Evolutionary conservation across 164 flowering plant species (phyloP), one percentile per base, ranked within the genome.

Genomic region (Chimonanthus praecox): DNA sequence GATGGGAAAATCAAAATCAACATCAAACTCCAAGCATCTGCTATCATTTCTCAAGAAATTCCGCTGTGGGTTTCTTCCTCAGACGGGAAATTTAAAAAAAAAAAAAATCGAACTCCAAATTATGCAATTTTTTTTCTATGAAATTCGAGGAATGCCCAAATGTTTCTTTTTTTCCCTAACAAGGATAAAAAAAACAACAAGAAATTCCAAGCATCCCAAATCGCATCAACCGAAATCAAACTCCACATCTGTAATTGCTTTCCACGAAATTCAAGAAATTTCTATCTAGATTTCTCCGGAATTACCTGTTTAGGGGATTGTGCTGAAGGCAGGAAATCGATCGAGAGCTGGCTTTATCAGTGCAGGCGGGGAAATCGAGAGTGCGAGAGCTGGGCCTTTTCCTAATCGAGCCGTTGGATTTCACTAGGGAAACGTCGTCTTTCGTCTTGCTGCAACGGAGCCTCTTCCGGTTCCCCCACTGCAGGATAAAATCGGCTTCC

Each of bases 381-480:
- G n/a, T 73, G 21, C 84, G 79, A 76, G 83, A 75, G 49, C 80
- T 73, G 44, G 78, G 71, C 74, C 75, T 88, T 78, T 73, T 84
- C 61, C 78, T 75, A 2, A 60, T 46, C 76, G 74, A 76, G 61
- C 72, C 76, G 5, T 76, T 74, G 15, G 81, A 69, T 75, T 78
- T 80, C 71, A 78, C 78, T 47, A 73, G 15, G n/a, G 63, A 65
- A 21, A 71, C 79, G 49, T 81, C 82, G 13, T 82, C 79, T 72
- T 85, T 86, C 73, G 80, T 68, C 67, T 83, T 88, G 49, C 82
- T 70, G 81, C 91, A 87, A 64, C 90, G 79, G 21, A 81, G 81
- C 69, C 89, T 79, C 80, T 85, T 88, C 58, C 80, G 74, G 72
- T 82, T 85, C 46, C 94, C 94, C 94, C 94, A 89, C 67, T 86